Base-by-base conservation (phyloP, 306 rosid species). In the Lathyrus sativus region DNA sequence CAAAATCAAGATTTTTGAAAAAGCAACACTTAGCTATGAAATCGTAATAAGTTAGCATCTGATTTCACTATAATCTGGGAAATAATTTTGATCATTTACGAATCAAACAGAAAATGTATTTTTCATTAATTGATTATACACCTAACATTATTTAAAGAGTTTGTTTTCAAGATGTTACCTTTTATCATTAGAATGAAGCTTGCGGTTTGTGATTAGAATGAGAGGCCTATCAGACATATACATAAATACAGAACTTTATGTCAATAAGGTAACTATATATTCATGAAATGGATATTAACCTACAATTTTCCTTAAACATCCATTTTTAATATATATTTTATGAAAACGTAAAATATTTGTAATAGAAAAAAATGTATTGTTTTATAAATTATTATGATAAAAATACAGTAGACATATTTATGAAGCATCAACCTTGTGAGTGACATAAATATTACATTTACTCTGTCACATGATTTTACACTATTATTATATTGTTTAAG, bases 381-480 rank as follows among this genome's bases (percentile, higher is more conserved):
- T 33, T 33, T 33, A 33, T 31, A 31, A 4, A 31, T 31, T 5
- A 31, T 33, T 33, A 6, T 35, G 9, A 35, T 35, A 7, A 35
- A 35, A 35, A 35, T 35, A 42, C 13, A 11, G 5, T 11, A 42
- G 48, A 28, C 19, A 56, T 45, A 51, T 64, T 64, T 45, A 65
- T 49, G 11, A n/a, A 70, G 14, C 56, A 35, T 35, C 39, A 9
- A 69, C 35, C 60, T 70, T 54, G 49, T 22, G 45, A 79, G 75
- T 66, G 28, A 18, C 49, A 56, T 60, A 51, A 39, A 61, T 17
- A 55, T 51, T 29, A 76, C 77, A 76, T 39, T 84, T 61, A 84
- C 66, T 66, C 43, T 74, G 49, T 82, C 85, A 82, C 86, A 73
- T 70, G 81, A 79, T 65, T 64, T 74, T 69, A 51, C 60, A 55